Conservation (phyloP, 192 early-diverging fungal genomes). For the Backusella circina region DNA sequence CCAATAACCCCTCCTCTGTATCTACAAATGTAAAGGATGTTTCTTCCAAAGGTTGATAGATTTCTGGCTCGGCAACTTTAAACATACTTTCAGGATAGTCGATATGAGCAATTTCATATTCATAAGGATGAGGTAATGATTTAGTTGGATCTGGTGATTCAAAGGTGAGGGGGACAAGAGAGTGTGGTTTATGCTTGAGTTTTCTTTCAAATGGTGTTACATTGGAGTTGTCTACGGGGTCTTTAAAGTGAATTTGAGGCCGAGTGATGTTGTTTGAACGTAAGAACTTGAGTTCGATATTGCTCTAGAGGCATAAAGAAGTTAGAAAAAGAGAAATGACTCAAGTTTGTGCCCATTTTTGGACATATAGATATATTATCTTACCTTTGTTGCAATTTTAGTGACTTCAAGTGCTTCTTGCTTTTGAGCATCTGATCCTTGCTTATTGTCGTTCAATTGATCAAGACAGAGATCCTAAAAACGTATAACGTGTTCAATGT, state of each 20-base stretch:
- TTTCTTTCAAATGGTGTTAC: slow-evolving; percentile 74
- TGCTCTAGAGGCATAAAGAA: slow-evolving; percentile 5
- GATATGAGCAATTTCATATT: slow-evolving; percentile 81
- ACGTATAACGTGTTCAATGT: neutral
- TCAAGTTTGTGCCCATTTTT: no score
- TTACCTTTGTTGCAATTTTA: slow-evolving; percentile 28
- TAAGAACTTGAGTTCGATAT: slow-evolving; percentile 51
- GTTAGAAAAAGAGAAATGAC: no score
- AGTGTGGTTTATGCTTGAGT: slow-evolving; percentile 80
- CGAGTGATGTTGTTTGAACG: slow-evolving; percentile 72
- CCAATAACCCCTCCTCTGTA: slow-evolving; percentile 58
- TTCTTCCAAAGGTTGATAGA: slow-evolving; percentile 56
- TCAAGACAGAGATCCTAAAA: slow-evolving; percentile 73
- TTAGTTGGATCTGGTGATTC: neutral
- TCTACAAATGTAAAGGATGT: slow-evolving; percentile 86
- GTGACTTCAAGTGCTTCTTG: slow-evolving; percentile 50
- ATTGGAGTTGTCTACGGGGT: slow-evolving; percentile 83
- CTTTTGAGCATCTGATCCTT: slow-evolving; percentile 28
- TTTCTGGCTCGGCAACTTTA: slow-evolving; percentile 40
- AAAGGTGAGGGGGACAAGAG: slow-evolving; percentile 61
- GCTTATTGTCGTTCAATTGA: slow-evolving; percentile 44
- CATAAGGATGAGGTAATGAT: slow-evolving; percentile 83
- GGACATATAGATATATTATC: no score
- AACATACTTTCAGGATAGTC: slow-evolving; percentile 76
- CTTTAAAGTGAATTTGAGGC: slow-evolving; percentile 87